A percentile compares a stretch with the other conserved stretches of the same genome.
Conservation (phyloP, 768 basidiomycete species). For the Macrolepiota albuminosa region DNA sequence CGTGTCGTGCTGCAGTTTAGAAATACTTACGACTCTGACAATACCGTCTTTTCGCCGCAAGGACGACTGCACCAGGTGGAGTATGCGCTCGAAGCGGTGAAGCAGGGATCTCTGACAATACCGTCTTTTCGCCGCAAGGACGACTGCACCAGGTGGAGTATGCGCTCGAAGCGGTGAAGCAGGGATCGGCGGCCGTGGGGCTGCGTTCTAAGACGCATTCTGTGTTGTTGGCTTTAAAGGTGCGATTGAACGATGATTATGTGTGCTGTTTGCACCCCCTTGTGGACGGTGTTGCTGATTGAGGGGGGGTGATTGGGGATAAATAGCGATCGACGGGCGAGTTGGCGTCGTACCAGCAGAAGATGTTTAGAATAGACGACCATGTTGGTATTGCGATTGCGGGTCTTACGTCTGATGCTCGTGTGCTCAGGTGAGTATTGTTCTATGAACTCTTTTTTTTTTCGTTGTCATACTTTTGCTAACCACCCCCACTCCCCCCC, state of each 20-base stretch:
- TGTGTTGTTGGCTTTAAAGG: conserved; percentile 90
- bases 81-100: conserved; percentile 98
- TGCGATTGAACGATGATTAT: conserved; percentile 22
- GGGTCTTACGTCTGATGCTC: conserved; percentile 96
- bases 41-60: conserved; percentile 96
- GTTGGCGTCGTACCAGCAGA: conserved; percentile 98
- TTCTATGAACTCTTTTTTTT: too few species aligned
- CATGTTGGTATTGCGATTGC: conserved; percentile 99
- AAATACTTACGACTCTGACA: conserved; percentile 98
- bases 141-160: conserved; percentile 97
- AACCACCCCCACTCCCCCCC: too few species aligned
- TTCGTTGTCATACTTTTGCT: too few species aligned
- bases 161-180: conserved; percentile 98
- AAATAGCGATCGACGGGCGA: conserved; percentile 92
- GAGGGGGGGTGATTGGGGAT: too few species aligned
- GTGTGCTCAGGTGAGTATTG: conserved; percentile 78
- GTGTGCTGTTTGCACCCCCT: too few species aligned
- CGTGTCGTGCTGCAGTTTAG: conserved; percentile 59
- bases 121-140: conserved; percentile 94
- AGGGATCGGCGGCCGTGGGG: conserved; percentile 98
- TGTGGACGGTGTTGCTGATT: neutral
- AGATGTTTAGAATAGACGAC: conserved; percentile 99
- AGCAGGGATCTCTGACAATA: conserved; percentile 99
- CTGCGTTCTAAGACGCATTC: conserved; percentile 94
- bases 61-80: conserved; percentile 96